Percentiles rank a stretch among this genome's conserved stretches.
Evolutionary conservation across 2,329 filamentous ascomycete genomes (phyloP).

Genomic region (Aspergillus costaricaensis): DNA sequence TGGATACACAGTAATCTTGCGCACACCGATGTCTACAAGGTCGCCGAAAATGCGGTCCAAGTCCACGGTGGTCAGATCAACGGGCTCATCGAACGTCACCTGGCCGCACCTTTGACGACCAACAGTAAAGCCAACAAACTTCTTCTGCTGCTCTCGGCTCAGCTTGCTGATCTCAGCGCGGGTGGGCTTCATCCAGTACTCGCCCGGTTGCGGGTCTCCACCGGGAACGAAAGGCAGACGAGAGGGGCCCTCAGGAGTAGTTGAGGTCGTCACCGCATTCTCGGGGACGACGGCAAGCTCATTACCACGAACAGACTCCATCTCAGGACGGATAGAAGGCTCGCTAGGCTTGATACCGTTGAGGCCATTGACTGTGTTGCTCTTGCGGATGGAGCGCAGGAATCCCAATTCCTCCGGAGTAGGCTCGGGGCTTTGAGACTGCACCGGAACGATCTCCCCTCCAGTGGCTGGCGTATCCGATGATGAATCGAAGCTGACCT

Average conservation of each 20-base stretch:
- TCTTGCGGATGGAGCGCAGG: slow-evolving; percentile 56
- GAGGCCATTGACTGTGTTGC: slow-evolving; percentile 48
- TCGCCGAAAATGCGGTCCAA: slow-evolving; percentile 76
- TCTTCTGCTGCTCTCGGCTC: slow-evolving; percentile 75
- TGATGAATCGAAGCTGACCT: slow-evolving; percentile 82
- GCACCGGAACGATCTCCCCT: slow-evolving; percentile 56
- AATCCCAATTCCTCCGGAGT: slow-evolving; percentile 62
- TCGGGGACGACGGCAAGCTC: slow-evolving; percentile 80
- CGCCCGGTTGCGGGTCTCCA: slow-evolving; percentile 62
- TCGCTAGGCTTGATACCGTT: slow-evolving; percentile 39
- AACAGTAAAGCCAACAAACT: slow-evolving; percentile 73
- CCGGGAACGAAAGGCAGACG: slow-evolving; percentile 32
- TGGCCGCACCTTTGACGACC: slow-evolving; percentile 80
- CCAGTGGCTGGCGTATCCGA: slow-evolving; percentile 36
- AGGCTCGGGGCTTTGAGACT: slow-evolving; percentile 54
- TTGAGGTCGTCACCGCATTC: slow-evolving; percentile 40
- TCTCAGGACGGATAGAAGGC: slow-evolving; percentile 55
- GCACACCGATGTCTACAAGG: slow-evolving; percentile 74
- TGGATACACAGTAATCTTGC: slow-evolving; percentile 85
- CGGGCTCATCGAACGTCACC: slow-evolving; percentile 76
- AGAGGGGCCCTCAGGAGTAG: slow-evolving; percentile 36
- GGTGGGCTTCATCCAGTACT: slow-evolving; percentile 84
- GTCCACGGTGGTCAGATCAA: slow-evolving; percentile 78
- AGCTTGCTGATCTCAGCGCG: slow-evolving; percentile 74
- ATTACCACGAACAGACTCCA: slow-evolving; percentile 71